These are phyloP conservation scores for Sechiopsis laciniata DNA, from an alignment of 306 rosid species.

Conservation along the genomic window DNA sequence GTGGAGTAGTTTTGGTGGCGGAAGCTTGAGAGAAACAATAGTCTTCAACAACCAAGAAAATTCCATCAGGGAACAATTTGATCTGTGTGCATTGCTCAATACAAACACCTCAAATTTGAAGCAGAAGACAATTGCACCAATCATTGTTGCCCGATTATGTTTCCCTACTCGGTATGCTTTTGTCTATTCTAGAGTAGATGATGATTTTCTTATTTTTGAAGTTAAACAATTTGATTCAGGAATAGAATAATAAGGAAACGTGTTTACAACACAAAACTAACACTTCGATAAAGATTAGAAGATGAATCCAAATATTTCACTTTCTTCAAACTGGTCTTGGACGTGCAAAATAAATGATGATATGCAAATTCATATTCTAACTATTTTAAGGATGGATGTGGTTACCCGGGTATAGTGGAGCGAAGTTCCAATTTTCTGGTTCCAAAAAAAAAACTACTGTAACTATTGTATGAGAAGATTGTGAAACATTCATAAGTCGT, in stretches of 20 bases:
- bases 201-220: background rate
- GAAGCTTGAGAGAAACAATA: conserved; percentile 2
- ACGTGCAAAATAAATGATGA: background rate
- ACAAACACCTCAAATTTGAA: background rate
- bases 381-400: too few species aligned
- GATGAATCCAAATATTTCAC: background rate
- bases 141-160: background rate
- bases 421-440: too few species aligned
- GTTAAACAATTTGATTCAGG: background rate
- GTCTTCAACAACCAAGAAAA: background rate
- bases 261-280: background rate
- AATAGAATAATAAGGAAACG: background rate
- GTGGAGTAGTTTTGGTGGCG: background rate
- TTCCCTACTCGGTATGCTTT: background rate
- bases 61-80: background rate
- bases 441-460: too few species aligned
- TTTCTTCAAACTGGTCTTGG: background rate
- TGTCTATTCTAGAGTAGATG: background rate
- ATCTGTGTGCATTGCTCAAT: background rate
- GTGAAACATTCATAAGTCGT: too few species aligned
- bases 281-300: background rate
- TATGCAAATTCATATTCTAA: too few species aligned
- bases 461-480: too few species aligned
- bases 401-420: too few species aligned
- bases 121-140: background rate